Conservation (phyloP, 495 filamentous ascomycete species). For the Penicillium goetzii region DNA sequence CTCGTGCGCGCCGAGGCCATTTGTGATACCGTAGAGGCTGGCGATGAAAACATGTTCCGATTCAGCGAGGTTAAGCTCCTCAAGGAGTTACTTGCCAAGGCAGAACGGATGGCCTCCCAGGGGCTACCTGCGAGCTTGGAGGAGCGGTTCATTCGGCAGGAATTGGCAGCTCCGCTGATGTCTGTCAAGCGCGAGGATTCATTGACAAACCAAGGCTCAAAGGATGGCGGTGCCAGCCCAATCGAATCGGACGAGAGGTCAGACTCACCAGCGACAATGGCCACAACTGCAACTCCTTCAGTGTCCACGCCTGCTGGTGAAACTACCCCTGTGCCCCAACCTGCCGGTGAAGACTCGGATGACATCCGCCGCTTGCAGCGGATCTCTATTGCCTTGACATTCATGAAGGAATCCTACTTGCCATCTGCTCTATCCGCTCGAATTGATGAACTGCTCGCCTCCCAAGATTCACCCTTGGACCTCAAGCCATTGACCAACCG, state of each 20-base stretch:
- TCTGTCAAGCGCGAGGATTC: constrained; percentile 57
- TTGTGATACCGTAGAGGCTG: constrained; percentile 79
- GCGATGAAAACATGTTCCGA: constrained; percentile 81
- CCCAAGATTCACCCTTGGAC: constrained; percentile 56
- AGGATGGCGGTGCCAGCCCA: constrained; percentile 24
- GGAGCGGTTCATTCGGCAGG: constrained; percentile 75
- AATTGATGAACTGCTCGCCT: constrained; percentile 54
- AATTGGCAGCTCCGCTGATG: constrained; percentile 74
- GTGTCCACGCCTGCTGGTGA: constrained; percentile 48
- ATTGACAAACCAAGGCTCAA: constrained; percentile 21
- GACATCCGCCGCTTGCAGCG: constrained; percentile 66
- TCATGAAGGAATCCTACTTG: constrained; percentile 75
- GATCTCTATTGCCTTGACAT: constrained; percentile 74
- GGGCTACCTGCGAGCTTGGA: constrained; percentile 82
- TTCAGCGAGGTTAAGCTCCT: constrained; percentile 71
- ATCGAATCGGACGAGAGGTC: constrained; percentile 36
- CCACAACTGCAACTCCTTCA: constrained; percentile 43
- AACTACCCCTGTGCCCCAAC: constrained; percentile 38
- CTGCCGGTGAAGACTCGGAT: constrained; percentile 36
- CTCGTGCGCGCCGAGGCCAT: constrained; percentile 62
- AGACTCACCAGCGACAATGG: constrained; percentile 41
- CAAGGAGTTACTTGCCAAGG: constrained; percentile 69
- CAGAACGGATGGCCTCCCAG: constrained; percentile 63
- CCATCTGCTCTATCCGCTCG: constrained; percentile 51
- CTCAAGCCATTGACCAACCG: constrained; percentile 72